Evolutionary conservation across 2,329 filamentous ascomycete genomes (phyloP).

Genomic region (Diaporthe eres): DNA sequence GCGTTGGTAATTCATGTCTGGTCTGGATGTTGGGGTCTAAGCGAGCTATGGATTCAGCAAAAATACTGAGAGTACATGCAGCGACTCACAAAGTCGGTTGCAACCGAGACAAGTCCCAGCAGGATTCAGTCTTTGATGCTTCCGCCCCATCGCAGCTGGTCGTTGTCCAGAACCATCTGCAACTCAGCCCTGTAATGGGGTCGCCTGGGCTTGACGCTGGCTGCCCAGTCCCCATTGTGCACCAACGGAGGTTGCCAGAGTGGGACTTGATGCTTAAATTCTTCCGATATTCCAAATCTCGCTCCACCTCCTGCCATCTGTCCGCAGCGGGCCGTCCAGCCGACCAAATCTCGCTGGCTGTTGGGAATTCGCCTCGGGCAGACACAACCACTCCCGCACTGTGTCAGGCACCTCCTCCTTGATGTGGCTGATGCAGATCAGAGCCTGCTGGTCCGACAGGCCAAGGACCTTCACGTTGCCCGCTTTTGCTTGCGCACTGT

Average conservation of each 20-base stretch:
- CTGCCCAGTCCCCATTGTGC: conserved; percentile 6
- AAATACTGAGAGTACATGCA: neutral
- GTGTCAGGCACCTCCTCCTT: conserved; percentile 90
- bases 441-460: conserved; percentile 78
- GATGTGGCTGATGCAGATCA: conserved; percentile 94
- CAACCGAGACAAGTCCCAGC: neutral
- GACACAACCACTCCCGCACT: conserved; percentile 86
- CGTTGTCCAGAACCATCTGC: neutral
- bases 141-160: neutral
- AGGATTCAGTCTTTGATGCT: neutral
- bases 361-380: conserved; percentile 81
- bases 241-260: conserved; percentile 25
- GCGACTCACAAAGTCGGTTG: neutral
- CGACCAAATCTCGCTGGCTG: conserved; percentile 73
- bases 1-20: neutral
- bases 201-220: neutral
- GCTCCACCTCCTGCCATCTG: conserved; percentile 71
- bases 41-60: neutral
- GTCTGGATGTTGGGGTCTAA: neutral
- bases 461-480: conserved; percentile 70
- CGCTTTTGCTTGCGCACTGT: conserved; percentile 61
- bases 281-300: conserved; percentile 72
- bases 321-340: conserved; percentile 72
- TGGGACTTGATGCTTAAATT: conserved; percentile 12
- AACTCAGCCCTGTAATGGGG: conserved; percentile 2